phyloP scores from a whole-genome alignment of 176 grass and related monocot species.

The Oryza punctata region DNA sequence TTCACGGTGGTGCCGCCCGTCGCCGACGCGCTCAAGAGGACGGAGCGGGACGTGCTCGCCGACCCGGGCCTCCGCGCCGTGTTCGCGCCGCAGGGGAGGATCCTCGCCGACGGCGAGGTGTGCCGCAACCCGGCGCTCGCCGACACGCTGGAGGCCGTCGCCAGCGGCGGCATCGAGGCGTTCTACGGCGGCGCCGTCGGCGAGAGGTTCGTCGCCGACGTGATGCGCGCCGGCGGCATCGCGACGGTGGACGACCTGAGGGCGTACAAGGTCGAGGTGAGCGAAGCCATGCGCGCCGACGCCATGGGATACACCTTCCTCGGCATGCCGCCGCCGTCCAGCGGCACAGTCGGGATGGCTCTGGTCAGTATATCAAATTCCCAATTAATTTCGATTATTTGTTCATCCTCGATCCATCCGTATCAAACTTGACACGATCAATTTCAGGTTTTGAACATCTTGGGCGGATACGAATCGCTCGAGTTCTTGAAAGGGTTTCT shows the following conservation, averaged over 20 bases:
- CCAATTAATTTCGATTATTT: background rate
- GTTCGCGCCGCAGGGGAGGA: constrained; percentile 56
- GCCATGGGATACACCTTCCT: constrained; percentile 80
- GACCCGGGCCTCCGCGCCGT: constrained; percentile 79
- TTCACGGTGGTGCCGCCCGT: constrained; percentile 52
- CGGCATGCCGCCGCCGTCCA: constrained; percentile 90
- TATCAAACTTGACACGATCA: background rate
- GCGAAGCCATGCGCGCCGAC: constrained; percentile 46
- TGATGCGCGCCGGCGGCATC: constrained; percentile 57
- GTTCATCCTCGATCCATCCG: background rate
- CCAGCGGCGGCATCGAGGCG: constrained; percentile 48
- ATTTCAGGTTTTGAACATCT: constrained; percentile 63
- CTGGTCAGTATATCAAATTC: constrained; percentile 51
- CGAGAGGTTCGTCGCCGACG: constrained; percentile 52
- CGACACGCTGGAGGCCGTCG: constrained; percentile 50
- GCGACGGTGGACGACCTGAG: constrained; percentile 60
- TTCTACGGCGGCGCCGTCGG: constrained; percentile 71
- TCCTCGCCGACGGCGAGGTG: constrained; percentile 57
- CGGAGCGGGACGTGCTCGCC: constrained; percentile 43
- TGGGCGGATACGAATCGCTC: constrained; percentile 66
- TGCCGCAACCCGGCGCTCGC: constrained; percentile 81
- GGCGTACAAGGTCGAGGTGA: constrained; percentile 54
- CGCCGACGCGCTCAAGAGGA: constrained; percentile 38
- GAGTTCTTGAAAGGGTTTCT: constrained; percentile 60
- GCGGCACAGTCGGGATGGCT: constrained; percentile 70